Base-by-base conservation (phyloP, 2,329 filamentous ascomycete species). In the Bipolaris bicolor region DNA sequence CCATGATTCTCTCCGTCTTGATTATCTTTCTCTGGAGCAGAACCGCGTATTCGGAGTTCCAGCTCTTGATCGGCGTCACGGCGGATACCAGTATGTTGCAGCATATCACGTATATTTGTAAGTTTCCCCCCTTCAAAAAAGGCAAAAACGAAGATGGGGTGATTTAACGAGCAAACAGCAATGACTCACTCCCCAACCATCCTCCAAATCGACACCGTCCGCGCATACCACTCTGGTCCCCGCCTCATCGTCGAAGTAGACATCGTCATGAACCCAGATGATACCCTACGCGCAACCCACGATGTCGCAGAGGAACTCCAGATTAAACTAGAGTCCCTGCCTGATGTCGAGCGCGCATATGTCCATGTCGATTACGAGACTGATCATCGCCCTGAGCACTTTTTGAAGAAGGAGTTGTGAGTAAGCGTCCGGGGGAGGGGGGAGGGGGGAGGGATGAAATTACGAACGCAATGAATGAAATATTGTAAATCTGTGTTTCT, bases 311-410 rank as follows among this genome's bases (percentile, higher is more conserved):
- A 99, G 78, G 92, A 90, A 68, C 82, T 99, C 68, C 95, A 99
- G 82, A 90, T 90, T 61, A 98, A 98, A 81, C 82, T 98, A 2
- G 95, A 99, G 83, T 90, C 88, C 55, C 78, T 99, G 62, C 94
- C 95, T 0, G 89, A 97, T 73, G 88, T 98, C 9, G 95, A 98
- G 83, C 82, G 95, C 57, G 92, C 92, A 0, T 98, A 97, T 74
- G 95, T 98, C 18, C 95, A 99, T 76, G 93, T 97, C 16, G 95
- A 99, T 76, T 98, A 96, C 69, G 95, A 98, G 80, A 97, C 93
- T 3, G 92, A 90, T 16, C 95, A 98, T 77, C 93, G 95, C 76
- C 94, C 94, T 0, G 93, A 97, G 80, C 93, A 89, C 74, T 88
- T 72, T 57, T 75, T 86, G 73, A 88, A 88, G 75, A 88, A 88